Base-by-base conservation (phyloP, 129 eudicot genomes). In the Scalesia atractyloides region DNA sequence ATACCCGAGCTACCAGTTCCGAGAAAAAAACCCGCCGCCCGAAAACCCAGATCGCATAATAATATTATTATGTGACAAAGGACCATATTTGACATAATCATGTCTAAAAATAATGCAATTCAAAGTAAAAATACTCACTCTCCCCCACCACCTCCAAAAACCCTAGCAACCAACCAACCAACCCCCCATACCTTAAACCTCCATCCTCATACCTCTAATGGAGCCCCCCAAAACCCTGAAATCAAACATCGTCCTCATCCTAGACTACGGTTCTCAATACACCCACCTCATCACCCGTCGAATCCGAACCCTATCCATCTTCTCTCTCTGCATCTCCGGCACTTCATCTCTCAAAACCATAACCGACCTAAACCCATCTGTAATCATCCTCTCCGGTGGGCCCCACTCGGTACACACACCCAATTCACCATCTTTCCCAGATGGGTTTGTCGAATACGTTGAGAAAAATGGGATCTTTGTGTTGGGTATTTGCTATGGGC, bases 201-300 rank as follows among this genome's bases (percentile, higher is more conserved):
- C 34, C 75, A 58, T 13, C 44, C 44, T 39, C 44, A 9, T 39
- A 39, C 22, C 46, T 50, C 30, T 36, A 47, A 89, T 88, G 97
- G 96, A 92, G n/a, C 64, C 83, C 39, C 74, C 82, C 33, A 72
- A 85, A 69, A 74, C 82, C 26, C 79, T 80, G 51, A 84, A 86
- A 76, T 64, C 97, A 4, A 84, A 82, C 80, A 74, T 86, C 5
- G 98, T 93, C 3, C 66, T 93, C 3, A 93, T 89, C 79, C 84
- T 93, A 11, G 98, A 93, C 61, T 93, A 70, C 73, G 98, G 98
- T 8, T 93, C 98, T 16, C 98, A 93, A 54, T 89, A 93, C 81
- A 93, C 98, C 59, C 98, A 93, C 76, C 88, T 93, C 72, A 93
- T 93, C 66, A 93, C 97, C 19, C 90, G 98, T 12, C 76, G 98